Evolutionary conservation across 495 filamentous ascomycete genomes (phyloP), one percentile per base, ranked within the genome.

Genomic region (Cairneyella variabilis): DNA sequence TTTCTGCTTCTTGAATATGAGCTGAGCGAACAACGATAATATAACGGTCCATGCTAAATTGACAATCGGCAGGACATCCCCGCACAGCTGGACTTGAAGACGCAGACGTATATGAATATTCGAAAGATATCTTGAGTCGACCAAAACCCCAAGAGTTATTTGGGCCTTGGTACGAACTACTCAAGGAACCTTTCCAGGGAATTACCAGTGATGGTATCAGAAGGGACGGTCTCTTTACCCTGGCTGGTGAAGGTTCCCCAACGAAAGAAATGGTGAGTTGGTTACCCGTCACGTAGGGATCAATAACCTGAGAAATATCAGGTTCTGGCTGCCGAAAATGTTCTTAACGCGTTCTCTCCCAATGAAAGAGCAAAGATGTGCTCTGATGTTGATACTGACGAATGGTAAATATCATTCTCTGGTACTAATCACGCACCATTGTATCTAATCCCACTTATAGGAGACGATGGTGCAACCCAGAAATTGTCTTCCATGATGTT

Each of bases 151-250:
- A 69, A 44, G 7, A 41, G 17, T 16, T 54, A 77, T 85, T 65
- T 89, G 85, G 85, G 53, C 30, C 14, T 8, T 34, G 30, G 30
- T 34, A 72, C 57, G 77, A 84, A 56, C 65, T 87, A 37, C 71
- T 80, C 51, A 67, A 82, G 51, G 82, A 86, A 69, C 86, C 86
- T 2, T 89, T 83, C 60, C 81, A 80, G 68, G 86, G 85, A 2
- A 73, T 89, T 18, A 88, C 86, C 0, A 80, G 69, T 21, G 84
- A 89, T 50, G 86, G 85, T 16, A 41, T 14, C 17, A 16, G 8
- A 16, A 41, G 8, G 8, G 11, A 14, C 18, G 38, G 18, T 18
- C 38, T 41, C 10, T 41, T 9, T 41, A 8, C 8, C 7, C 18
- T 41, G 8, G 38, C 38, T 9, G 10, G 8, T 41, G 38, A 41